phyloP scores from a whole-genome alignment of 768 basidiomycete genomes.

The Roridomyces roridus region DNA sequence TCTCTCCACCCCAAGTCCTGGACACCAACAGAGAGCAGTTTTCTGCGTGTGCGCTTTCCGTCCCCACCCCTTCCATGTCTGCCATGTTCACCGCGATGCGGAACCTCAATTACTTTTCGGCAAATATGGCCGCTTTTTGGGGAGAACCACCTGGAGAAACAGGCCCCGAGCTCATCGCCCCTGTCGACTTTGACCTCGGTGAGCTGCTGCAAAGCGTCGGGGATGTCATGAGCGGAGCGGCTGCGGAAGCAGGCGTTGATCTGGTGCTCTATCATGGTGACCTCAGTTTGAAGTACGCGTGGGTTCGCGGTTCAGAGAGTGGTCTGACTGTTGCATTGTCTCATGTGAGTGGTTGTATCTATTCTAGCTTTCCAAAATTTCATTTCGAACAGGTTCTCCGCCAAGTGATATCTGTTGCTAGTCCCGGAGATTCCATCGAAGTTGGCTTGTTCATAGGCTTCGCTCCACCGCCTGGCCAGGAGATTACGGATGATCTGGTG shows the following conservation, averaged over 20 bases:
- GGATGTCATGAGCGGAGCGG: slow-evolving; percentile 84
- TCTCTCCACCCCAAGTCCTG: slow-evolving; percentile 88
- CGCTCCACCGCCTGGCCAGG: slow-evolving; percentile 26
- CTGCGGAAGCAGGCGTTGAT: slow-evolving; percentile 86
- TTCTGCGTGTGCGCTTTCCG: slow-evolving; percentile 84
- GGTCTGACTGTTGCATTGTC: slow-evolving; percentile 81
- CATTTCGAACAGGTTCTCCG: slow-evolving; percentile 68
- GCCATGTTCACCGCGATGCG: slow-evolving; percentile 93
- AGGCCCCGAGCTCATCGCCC: slow-evolving; percentile 15
- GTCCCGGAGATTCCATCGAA: slow-evolving; percentile 82
- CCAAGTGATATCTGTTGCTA: slow-evolving; percentile 77
- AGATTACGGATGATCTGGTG: slow-evolving; percentile 17
- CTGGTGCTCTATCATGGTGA: slow-evolving; percentile 91
- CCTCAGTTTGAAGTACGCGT: slow-evolving; percentile 85
- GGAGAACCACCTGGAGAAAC: slow-evolving; percentile 31
- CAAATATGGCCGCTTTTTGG: slow-evolving; percentile 72
- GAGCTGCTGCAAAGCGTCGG: slow-evolving; percentile 90
- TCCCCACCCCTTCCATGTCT: slow-evolving; percentile 88
- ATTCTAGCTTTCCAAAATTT: slow-evolving; percentile 1
- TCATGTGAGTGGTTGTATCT: slow-evolving; percentile 66
- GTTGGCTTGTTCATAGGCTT: slow-evolving; percentile 72
- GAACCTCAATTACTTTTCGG: slow-evolving; percentile 90
- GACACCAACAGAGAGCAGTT: slow-evolving; percentile 95
- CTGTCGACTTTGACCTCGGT: slow-evolving; percentile 87
- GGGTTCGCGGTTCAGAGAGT: slow-evolving; percentile 85